Percentiles rank a stretch among this genome's conserved stretches.
Evolutionary conservation across 805 yeast species (phyloP).

Genomic region (Myxozyma neglecta): DNA sequence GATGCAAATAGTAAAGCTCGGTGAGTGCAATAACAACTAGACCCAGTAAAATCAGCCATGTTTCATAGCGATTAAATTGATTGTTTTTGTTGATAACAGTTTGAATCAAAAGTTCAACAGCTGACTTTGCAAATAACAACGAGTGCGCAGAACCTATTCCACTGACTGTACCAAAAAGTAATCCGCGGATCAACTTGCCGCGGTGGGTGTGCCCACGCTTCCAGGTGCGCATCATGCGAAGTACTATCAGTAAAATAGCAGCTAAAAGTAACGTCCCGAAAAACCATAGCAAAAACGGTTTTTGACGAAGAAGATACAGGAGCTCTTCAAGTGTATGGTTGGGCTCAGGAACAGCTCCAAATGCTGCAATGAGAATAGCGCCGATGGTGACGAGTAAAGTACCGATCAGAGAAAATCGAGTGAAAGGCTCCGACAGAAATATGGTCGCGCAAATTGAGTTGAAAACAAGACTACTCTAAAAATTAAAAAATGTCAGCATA

Average conservation of each 20-base stretch:
- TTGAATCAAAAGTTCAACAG: constrained; percentile 64
- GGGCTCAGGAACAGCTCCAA: constrained; percentile 62
- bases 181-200: constrained; percentile 52
- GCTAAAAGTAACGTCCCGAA: constrained; percentile 37
- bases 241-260: constrained; percentile 12
- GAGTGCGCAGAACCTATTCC: constrained; percentile 87
- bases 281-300: constrained; percentile 62
- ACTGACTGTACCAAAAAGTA: constrained; percentile 63
- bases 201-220: constrained; percentile 29
- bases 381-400: constrained; percentile 70
- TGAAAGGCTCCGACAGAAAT: constrained; percentile 67
- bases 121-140: constrained; percentile 77
- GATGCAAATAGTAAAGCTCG: constrained; percentile 71
- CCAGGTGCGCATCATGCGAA: constrained; percentile 33
- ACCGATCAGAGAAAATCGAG: constrained; percentile 57
- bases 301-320: constrained; percentile 45
- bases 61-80: constrained; percentile 45
- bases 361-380: constrained; percentile 73
- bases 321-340: constrained; percentile 53
- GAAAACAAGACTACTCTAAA: constrained; percentile 66
- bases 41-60: constrained; percentile 53
- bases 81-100: constrained; percentile 43
- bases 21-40: constrained; percentile 65
- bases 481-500: neutral
- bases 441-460: constrained; percentile 72